phyloP scores from a whole-genome alignment of 768 basidiomycete genomes.

The Psilocybe tampanensis region DNA sequence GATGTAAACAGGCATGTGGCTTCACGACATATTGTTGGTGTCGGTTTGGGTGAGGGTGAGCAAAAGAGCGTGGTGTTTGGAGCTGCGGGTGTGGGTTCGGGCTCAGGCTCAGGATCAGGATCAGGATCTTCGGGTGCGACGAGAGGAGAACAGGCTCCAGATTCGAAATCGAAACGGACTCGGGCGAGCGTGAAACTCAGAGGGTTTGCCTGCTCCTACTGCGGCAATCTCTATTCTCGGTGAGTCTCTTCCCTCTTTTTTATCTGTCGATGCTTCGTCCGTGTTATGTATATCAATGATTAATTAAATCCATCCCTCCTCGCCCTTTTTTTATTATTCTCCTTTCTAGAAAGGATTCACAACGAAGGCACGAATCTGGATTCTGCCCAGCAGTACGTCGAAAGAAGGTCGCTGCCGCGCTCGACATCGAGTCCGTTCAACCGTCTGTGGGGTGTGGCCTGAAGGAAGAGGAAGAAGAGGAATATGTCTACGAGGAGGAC shows the following conservation, averaged over 20 bases:
- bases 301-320: not conserved
- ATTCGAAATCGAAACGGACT: too few relatives aligned
- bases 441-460: not conserved
- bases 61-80: too few relatives aligned
- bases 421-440: not conserved
- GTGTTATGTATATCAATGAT: not conserved
- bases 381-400: slow-evolving; percentile 26
- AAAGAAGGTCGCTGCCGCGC: not conserved
- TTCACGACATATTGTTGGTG: slow-evolving; percentile 21
- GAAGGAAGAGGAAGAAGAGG: not conserved
- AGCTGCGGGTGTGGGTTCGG: too few relatives aligned
- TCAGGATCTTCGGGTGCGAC: too few relatives aligned
- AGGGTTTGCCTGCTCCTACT: too few relatives aligned
- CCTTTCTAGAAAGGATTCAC: slow-evolving; percentile 22
- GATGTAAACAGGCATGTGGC: slow-evolving; percentile 26
- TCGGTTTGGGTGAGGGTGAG: slow-evolving; percentile 18
- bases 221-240: slow-evolving; percentile 13
- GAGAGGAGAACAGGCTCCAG: too few relatives aligned
- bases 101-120: too few relatives aligned
- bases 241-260: slow-evolving; percentile 6
- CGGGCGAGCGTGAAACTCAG: too few relatives aligned
- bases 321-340: not conserved
- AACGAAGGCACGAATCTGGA: slow-evolving; percentile 25
- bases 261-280: too few relatives aligned
- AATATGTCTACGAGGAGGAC: not conserved